These are phyloP conservation scores for Rubia tinctorum DNA, from an alignment of 305 asterid species.

Conservation along the genomic window DNA sequence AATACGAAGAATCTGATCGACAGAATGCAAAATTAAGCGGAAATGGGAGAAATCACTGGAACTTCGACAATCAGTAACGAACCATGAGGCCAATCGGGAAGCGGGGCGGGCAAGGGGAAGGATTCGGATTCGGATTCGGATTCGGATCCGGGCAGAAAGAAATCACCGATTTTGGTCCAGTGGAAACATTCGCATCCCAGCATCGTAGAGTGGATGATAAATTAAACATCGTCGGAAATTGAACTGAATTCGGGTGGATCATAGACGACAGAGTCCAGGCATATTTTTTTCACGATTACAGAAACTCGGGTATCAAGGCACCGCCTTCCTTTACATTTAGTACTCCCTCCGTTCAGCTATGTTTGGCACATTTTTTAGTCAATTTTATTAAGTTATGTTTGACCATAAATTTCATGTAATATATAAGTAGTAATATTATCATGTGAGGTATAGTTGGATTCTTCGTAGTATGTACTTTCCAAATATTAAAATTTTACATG, in stretches of 20 bases:
- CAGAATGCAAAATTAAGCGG: not conserved
- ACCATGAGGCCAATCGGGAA: slow-evolving; percentile 86
- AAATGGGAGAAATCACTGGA: no score
- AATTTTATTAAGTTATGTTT: no score
- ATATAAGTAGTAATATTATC: no score
- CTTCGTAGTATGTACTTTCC: no score
- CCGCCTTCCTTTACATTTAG: not conserved
- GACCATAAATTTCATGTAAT: no score
- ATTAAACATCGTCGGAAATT: not conserved
- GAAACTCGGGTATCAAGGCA: not conserved
- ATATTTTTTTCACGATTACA: not conserved
- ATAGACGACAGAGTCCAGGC: not conserved
- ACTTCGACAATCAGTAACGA: slow-evolving; percentile 9
- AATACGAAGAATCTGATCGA: not conserved
- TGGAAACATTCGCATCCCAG: slow-evolving; percentile 50
- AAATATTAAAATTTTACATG: no score
- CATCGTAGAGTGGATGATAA: slow-evolving; percentile 26
- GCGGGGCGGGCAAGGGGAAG: slow-evolving; percentile 63
- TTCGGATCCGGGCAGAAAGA: slow-evolving; percentile 34
- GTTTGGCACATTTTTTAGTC: no score
- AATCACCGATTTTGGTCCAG: slow-evolving; percentile 53
- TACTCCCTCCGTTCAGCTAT: no score
- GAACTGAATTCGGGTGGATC: not conserved
- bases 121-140: no score
- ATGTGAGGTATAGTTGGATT: no score